phyloP scores from a whole-genome alignment of 495 filamentous ascomycete genomes.

The Aspergillus sclerotioniger region DNA sequence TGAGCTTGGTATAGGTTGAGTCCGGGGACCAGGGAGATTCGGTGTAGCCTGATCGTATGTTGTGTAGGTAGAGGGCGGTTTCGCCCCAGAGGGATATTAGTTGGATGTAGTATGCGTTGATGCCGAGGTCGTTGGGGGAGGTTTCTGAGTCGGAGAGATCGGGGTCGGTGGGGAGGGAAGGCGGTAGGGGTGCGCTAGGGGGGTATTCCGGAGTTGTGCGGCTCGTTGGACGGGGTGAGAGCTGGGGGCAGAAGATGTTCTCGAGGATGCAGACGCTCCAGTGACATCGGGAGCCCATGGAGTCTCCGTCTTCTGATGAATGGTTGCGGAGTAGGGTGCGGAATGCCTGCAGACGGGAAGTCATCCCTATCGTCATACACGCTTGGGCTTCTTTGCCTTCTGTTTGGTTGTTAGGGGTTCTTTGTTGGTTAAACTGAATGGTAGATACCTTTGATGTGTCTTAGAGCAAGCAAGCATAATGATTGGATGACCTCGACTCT shows the following conservation, averaged over 20 bases:
- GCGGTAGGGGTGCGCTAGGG: slow-evolving; percentile 3
- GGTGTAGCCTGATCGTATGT: neutral
- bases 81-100: slow-evolving; percentile 10
- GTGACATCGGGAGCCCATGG: slow-evolving; percentile 4
- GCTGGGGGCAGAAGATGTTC: neutral
- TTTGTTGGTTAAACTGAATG: too few relatives aligned
- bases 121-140: slow-evolving; percentile 4
- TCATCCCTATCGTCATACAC: slow-evolving; percentile 12
- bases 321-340: neutral
- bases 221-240: neutral
- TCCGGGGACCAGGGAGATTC: slow-evolving; percentile 11
- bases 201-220: neutral
- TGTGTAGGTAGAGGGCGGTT: neutral
- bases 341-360: neutral
- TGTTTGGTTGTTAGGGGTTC: neutral
- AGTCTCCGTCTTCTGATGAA: neutral
- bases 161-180: neutral
- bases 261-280: slow-evolving; percentile 16
- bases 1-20: slow-evolving; percentile 5
- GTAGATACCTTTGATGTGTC: slow-evolving; percentile 4
- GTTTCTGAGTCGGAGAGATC: neutral
- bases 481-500: slow-evolving; percentile 6
- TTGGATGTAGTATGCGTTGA: slow-evolving; percentile 9
- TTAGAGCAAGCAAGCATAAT: slow-evolving; percentile 9
- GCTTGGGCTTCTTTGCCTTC: slow-evolving; percentile 3